phyloP scores from a whole-genome alignment of 1,284 basidiomycete species.

The Papiliotrema nemorosa region DNA sequence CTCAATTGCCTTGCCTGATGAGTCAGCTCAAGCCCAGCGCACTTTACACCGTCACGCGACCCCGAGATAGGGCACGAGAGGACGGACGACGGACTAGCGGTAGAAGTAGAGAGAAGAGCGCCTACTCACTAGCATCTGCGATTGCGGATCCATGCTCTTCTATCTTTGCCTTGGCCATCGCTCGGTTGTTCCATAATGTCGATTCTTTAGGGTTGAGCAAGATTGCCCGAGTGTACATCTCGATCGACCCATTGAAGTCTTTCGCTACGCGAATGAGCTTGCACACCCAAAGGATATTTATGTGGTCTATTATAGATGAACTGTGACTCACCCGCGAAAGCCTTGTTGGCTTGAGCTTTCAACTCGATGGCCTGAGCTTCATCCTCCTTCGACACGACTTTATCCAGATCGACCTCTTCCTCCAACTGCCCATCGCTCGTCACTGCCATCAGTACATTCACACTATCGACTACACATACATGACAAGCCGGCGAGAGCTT shows the following conservation, averaged over 20 bases:
- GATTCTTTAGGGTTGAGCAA: constrained; percentile 63
- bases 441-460: constrained; percentile 22
- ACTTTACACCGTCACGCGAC: too few relatives aligned
- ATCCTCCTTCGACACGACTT: constrained; percentile 63
- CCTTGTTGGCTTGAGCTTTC: constrained; percentile 81
- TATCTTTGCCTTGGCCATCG: constrained; percentile 53
- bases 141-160: constrained; percentile 52
- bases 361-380: constrained; percentile 63
- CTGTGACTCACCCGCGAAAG: constrained; percentile 63
- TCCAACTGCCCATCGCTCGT: constrained; percentile 45
- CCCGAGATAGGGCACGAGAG: too few relatives aligned
- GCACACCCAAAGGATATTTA: background rate
- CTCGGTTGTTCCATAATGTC: constrained; percentile 50
- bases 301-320: background rate
- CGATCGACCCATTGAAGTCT: constrained; percentile 62
- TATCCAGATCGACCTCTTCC: constrained; percentile 40
- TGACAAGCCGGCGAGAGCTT: constrained; percentile 6
- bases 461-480: background rate
- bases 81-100: background rate
- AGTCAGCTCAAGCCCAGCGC: constrained; percentile 3
- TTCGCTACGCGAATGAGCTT: constrained; percentile 49
- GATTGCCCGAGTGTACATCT: constrained; percentile 72
- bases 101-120: background rate
- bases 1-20: constrained; percentile 73
- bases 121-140: constrained; percentile 44